These are phyloP conservation scores for Chrysosporium queenslandicum DNA, from an alignment of 2,329 filamentous ascomycete species.

Conservation along the genomic window DNA sequence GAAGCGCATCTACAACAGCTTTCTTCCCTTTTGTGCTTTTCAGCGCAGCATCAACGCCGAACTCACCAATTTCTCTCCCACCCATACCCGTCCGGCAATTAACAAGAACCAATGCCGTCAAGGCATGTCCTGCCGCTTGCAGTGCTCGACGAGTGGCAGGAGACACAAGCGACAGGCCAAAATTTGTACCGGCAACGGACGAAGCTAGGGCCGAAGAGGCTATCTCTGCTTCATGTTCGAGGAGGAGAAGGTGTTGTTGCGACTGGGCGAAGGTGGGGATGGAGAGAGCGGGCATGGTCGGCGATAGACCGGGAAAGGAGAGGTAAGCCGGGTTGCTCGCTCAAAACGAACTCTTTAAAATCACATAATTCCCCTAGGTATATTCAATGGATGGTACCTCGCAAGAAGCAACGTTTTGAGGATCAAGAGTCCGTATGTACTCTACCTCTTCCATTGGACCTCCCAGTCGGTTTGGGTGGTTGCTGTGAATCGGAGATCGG, in stretches of 20 bases:
- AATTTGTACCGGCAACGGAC: constrained; percentile 24
- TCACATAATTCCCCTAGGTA: too few relatives aligned
- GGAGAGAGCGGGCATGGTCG: constrained; percentile 22
- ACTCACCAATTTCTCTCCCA: constrained; percentile 79
- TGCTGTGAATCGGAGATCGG: too few relatives aligned
- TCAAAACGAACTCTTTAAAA: too few relatives aligned
- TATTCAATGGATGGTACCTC: too few relatives aligned
- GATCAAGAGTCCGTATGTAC: too few relatives aligned
- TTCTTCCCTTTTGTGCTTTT: constrained; percentile 12
- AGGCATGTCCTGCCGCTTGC: constrained; percentile 33
- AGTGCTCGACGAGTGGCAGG: constrained; percentile 36
- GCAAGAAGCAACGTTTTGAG: too few relatives aligned
- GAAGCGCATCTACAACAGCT: constrained; percentile 16
- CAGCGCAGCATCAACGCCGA: constrained; percentile 61
- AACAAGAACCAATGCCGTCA: constrained; percentile 50
- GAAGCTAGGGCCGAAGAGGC: constrained; percentile 35
- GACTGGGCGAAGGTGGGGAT: constrained; percentile 36
- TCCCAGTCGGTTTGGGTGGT: too few relatives aligned
- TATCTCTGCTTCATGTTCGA: constrained; percentile 38
- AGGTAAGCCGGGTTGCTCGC: too few relatives aligned
- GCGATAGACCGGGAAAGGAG: neutral
- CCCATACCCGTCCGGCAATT: constrained; percentile 80
- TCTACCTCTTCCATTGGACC: too few relatives aligned
- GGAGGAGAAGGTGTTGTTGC: constrained; percentile 34
- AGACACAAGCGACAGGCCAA: constrained; percentile 30